Evolutionary conservation across 495 filamentous ascomycete species (phyloP).

Genomic region (Penicillium simplicissimum): DNA sequence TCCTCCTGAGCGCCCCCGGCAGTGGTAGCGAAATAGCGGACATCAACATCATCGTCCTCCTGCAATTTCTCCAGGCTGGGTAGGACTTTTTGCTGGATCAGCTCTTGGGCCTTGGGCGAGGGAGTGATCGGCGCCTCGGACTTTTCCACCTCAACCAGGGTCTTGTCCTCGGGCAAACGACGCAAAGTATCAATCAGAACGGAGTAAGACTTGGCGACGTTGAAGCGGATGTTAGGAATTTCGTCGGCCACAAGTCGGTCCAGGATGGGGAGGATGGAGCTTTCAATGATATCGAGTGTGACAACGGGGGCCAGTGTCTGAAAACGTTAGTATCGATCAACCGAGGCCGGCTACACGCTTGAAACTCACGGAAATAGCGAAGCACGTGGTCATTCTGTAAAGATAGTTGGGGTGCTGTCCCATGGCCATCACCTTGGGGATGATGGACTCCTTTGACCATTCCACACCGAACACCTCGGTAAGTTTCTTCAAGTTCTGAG

Average conservation of each 20-base stretch:
- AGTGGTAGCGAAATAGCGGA: constrained; percentile 88
- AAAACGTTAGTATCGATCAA: constrained; percentile 30
- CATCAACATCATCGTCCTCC: constrained; percentile 95
- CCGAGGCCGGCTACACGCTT: neutral
- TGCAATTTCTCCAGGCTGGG: constrained; percentile 92
- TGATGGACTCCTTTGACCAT: constrained; percentile 96
- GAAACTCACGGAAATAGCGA: constrained; percentile 86
- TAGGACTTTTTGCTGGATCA: constrained; percentile 84
- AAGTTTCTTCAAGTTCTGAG: constrained; percentile 94
- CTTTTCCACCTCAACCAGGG: constrained; percentile 81
- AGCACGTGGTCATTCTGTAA: constrained; percentile 99
- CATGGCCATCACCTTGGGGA: constrained; percentile 98
- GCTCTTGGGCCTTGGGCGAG: constrained; percentile 71
- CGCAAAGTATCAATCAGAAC: constrained; percentile 86
- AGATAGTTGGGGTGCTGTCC: constrained; percentile 97
- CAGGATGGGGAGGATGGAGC: constrained; percentile 92
- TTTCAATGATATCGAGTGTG: constrained; percentile 85
- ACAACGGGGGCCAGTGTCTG: constrained; percentile 94
- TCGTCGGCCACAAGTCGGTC: constrained; percentile 89
- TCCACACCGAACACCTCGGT: constrained; percentile 98
- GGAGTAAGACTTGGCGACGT: constrained; percentile 95
- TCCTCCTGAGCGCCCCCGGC: constrained; percentile 55
- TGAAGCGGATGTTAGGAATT: constrained; percentile 99
- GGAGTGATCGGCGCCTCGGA: constrained; percentile 60
- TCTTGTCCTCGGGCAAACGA: constrained; percentile 84